Evolutionary conservation across 1,284 basidiomycete species (phyloP), one percentile per base, ranked within the genome.

Genomic region (Anthracocystis setariae): DNA sequence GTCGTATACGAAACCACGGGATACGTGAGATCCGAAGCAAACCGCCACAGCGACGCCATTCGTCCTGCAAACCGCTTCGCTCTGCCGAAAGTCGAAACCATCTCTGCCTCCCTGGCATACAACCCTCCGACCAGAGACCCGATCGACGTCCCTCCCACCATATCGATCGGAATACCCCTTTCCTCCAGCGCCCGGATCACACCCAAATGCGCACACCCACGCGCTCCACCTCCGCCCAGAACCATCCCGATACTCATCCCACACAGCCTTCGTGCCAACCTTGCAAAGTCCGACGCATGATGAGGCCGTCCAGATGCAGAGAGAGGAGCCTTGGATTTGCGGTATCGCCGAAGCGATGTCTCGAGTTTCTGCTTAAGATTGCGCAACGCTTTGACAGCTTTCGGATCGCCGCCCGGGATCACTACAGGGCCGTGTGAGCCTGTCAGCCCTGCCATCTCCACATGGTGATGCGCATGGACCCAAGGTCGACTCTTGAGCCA

Each of bases 1-100:
- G 96, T 98, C 0, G 95, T 98, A 84, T 98, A 99, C 3, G 95
- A 94, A 40, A 96, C 93, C 25, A 96, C 89, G 0, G 95, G 96
- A 83, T 97, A 98, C 8, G 95, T 98, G 49, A 98, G 89, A 84
- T 98, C 95, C 9, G 92, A 94, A 49, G 97, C 84, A 53, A 98
- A 90, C 46, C 95, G 87, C 93, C 94, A 97, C 66, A 97, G 89
- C 68, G 93, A 95, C 5, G 91, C 89, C 93, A 98, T 94, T 56
- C 88, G 87, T 2, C 92, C 90, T 60, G 92, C 91, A 83, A 98
- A 95, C 55, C 92, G 90, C 82, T 93, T 95, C n/a, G 91, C 89
- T 43, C 94, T 87, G 2, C 91, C 94, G 8, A 91, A 86, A 52
- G 89, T 91, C 32, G 92, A 92, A 40, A 98, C 88, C 21, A 97